phyloP scores from a whole-genome alignment of 202 grass and related monocot genomes.

The Dendrocalamus latiflorus region DNA sequence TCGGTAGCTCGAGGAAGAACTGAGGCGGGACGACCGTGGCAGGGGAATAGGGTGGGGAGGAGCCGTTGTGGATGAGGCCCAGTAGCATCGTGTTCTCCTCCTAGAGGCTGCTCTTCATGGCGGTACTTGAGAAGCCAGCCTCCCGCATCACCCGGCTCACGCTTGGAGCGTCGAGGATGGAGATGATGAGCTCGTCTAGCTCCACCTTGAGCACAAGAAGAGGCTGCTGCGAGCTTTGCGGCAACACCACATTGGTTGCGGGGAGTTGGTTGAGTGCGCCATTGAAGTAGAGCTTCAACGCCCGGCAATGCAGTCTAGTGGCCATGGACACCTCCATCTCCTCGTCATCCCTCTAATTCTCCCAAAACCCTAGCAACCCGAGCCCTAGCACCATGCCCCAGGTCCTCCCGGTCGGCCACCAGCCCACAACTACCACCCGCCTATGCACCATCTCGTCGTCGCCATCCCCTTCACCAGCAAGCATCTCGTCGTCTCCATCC shows the following conservation, averaged over 20 bases:
- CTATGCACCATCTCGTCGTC: conserved; percentile 31
- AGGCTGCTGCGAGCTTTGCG: conserved; percentile 7
- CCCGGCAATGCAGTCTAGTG: not conserved
- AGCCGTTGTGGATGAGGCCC: not conserved
- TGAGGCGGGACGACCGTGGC: not conserved
- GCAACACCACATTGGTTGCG: not conserved
- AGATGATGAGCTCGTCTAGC: conserved; percentile 63
- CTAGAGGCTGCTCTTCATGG: conserved; percentile 60
- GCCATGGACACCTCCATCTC: conserved; percentile 29
- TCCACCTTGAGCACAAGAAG: conserved; percentile 58
- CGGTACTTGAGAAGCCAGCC: conserved; percentile 73
- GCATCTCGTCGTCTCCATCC: conserved; percentile 27
- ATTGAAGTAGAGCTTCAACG: too few relatives aligned
- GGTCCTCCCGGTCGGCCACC: not conserved
- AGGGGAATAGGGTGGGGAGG: not conserved
- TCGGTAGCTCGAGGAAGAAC: not conserved
- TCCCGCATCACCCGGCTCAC: conserved; percentile 75
- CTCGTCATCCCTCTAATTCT: conserved; percentile 1
- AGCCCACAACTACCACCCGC: not conserved
- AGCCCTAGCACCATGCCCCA: not conserved
- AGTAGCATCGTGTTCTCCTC: conserved; percentile 40
- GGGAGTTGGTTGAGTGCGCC: too few relatives aligned
- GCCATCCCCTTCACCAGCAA: not conserved
- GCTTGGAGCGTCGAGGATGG: conserved; percentile 78
- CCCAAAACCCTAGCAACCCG: not conserved